Percentiles rank a stretch among this genome's conserved stretches.
Conservation (phyloP, 2,329 filamentous ascomycete species). For the Botrytis deweyae region DNA sequence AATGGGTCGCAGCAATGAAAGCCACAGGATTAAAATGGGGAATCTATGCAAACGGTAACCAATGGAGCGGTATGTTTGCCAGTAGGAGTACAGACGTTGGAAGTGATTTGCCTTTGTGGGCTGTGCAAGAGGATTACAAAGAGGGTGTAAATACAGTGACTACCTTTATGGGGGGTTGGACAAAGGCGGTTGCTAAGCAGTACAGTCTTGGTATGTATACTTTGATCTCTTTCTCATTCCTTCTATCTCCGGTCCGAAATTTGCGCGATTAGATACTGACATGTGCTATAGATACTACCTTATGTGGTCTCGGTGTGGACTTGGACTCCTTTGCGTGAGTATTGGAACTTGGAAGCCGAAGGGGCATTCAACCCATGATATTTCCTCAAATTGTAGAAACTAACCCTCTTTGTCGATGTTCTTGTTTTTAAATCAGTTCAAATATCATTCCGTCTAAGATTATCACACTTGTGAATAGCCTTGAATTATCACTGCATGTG, state of each 20-base stretch:
- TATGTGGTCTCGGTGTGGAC: constrained; percentile 30
- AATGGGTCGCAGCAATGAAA: constrained; percentile 30
- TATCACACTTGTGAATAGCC: not conserved
- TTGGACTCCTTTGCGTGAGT: constrained; percentile 25
- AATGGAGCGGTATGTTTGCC: constrained; percentile 34
- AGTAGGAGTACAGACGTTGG: constrained; percentile 30
- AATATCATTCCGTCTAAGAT: not conserved
- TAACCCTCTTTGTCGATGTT: too few relatives aligned
- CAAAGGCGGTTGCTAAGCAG: constrained; percentile 31
- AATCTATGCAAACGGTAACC: constrained; percentile 36
- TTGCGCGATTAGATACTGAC: not conserved
- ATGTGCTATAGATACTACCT: constrained; percentile 29
- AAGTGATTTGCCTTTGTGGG: constrained; percentile 33
- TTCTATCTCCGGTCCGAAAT: not conserved
- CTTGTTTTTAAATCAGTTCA: not conserved
- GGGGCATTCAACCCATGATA: not conserved
- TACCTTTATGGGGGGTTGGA: constrained; percentile 35
- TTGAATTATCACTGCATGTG: not conserved
- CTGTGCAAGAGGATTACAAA: constrained; percentile 31
- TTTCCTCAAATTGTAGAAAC: not conserved
- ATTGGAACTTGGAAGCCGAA: not conserved
- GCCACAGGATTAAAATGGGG: constrained; percentile 30
- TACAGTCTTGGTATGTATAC: constrained; percentile 29
- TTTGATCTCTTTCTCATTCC: not conserved
- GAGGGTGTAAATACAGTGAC: constrained; percentile 30